Percentiles rank a stretch among this genome's conserved stretches.
These are phyloP conservation scores for Ceratobasidium sp. DNA, from an alignment of 1,284 basidiomycete species.

Conservation along the genomic window DNA sequence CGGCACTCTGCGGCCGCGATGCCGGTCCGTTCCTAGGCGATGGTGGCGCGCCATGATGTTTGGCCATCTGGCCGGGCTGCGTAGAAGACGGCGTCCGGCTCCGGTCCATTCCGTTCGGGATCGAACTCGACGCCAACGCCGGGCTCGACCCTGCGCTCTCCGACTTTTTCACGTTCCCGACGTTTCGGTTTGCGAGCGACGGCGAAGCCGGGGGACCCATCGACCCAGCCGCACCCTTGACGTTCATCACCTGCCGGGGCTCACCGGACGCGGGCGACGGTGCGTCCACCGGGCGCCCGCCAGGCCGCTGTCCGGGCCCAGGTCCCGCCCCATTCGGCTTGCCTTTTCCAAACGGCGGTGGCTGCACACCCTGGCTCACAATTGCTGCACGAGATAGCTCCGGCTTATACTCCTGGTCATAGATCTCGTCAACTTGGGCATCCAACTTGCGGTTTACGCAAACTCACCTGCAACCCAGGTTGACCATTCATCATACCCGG, in stretches of 20 bases:
- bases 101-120: constrained; percentile 35
- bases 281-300: constrained; percentile 1
- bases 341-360: constrained; percentile 34
- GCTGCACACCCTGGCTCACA: constrained; percentile 24
- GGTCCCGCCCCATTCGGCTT: constrained; percentile 4
- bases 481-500: constrained; percentile 33
- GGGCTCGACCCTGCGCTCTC: constrained; percentile 31
- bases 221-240: constrained; percentile 9
- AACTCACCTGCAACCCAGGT: constrained; percentile 15
- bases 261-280: constrained; percentile 15
- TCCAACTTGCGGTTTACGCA: not conserved
- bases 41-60: not conserved
- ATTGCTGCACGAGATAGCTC: not conserved
- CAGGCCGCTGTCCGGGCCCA: not conserved
- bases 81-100: constrained; percentile 21
- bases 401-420: constrained; percentile 35
- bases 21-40: constrained; percentile 11
- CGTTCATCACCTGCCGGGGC: constrained; percentile 30
- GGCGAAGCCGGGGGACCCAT: constrained; percentile 41
- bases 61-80: not conserved
- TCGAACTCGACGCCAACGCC: constrained; percentile 24
- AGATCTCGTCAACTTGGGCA: not conserved
- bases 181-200: constrained; percentile 17
- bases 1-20: constrained; percentile 29
- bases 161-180: constrained; percentile 31